Base-by-base conservation (phyloP, 2,329 filamentous ascomycete genomes). In the Colletotrichum kahawae region DNA sequence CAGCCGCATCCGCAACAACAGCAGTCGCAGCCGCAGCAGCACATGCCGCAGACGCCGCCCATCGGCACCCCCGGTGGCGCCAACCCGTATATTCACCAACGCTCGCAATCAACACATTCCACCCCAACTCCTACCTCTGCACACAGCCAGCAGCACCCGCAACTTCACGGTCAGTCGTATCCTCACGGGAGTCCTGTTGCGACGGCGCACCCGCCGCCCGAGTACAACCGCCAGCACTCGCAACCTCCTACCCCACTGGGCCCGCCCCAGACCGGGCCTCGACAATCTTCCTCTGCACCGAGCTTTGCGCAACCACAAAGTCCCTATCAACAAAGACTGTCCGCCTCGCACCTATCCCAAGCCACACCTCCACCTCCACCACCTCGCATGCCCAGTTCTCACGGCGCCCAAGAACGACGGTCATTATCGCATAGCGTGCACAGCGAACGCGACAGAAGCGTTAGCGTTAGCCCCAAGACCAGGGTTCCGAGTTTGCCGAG, bases 391-490 rank as follows among this genome's bases (percentile, higher is more conserved):
- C 82, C 83, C 33, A 86, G 82, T 75, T 84, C 83, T 67, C 84
- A 88, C 70, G 84, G 84, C 77, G 81, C 84, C 64, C 87, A 89
- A 82, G 88, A 89, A 77, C 86, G 86, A 82, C 83, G 90, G 81
- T 87, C 88, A 57, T 86, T 88, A 73, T 89, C 89, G 57, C 88
- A 88, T 64, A 88, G 88, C 77, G 93, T 89, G 57, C 88, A 88
- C 62, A 88, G 88, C 77, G 93, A 95, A 70, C 90, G 93, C 79
- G 94, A 94, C 76, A 87, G 90, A 65, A 95, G 93, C 81, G 83
- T 93, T 68, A 96, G 94, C 80, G 91, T 96, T 66, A 96, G 94
- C 82, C 95, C 95, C 34, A 95, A 95, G 84, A 95, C 94, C 43
- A 88, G 90, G 77, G 85, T 93, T 18, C 85, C 88, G 51, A 91